Base-by-base conservation (phyloP, 257 asterid genomes). In the Nicotiana sylvestris region DNA sequence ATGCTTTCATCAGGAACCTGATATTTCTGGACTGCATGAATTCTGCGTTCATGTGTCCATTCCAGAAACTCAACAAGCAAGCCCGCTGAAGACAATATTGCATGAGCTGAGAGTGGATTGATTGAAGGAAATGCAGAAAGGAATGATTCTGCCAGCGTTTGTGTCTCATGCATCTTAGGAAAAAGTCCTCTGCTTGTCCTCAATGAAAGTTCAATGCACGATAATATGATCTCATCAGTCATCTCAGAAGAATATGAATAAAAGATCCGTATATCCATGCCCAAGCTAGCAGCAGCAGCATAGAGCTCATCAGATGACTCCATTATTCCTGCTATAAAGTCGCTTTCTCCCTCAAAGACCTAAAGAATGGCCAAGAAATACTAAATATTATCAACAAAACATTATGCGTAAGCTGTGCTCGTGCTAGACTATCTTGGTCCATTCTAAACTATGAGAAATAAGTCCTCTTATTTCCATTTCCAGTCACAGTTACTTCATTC, bases 301-400 rank as follows among this genome's bases (percentile, higher is more conserved):
- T 93, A 94, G 84, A 96, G 90, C 89, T 93, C 95, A 87, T 96
- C 98, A 82, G 99, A 94, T 85, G 94, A 90, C 91, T 96, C 99
- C 95, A 94, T 90, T 39, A 96, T 82, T 85, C 92, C 91, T 83
- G 86, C 83, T 29, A 96, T 84, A 84, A 92, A 94, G 81, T 85
- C 84, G 77, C 81, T 84, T 85, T 91, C 98, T 78, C 99, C 99
- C 88, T 96, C 99, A 84, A 94, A 96, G 83, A 96, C 89, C 99
- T 96, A 90, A 27, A 87, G 65, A 76, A 83, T 58, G 77, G 68
- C 66, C 83, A 77, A 79, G 81, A 62, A 80, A n/a, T 18, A 25
- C 39, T 5, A 77, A 78, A 57, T 77, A 82, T 82, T 46, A 43
- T 15, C 46, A 76, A 29, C 49, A 53, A 76, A 76, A 76, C 46